These are phyloP conservation scores for Daldinia eschscholtzii DNA, from an alignment of 2,329 filamentous ascomycete genomes.

Conservation along the genomic window DNA sequence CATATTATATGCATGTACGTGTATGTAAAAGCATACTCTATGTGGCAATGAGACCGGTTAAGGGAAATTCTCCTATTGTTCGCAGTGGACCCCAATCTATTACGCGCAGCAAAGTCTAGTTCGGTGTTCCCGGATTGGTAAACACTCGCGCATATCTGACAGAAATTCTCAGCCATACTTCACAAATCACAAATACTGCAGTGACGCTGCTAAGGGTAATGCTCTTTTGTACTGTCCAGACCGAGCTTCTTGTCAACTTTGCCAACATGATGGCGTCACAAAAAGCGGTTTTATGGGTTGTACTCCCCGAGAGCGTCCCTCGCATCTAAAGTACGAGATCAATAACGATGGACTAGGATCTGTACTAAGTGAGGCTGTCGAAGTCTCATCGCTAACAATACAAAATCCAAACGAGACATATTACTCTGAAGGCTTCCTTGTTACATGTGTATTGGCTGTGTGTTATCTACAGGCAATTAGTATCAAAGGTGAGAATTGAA, in stretches of 20 bases:
- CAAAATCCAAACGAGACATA: background rate
- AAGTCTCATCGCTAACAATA: background rate
- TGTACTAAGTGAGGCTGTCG: background rate
- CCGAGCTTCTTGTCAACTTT: background rate
- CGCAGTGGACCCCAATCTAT: constrained; percentile 20
- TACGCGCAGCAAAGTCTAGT: constrained; percentile 9
- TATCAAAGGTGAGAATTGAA: background rate
- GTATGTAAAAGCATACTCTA: constrained; percentile 13
- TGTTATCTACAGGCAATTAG: background rate
- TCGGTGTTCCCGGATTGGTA: background rate
- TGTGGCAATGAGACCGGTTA: constrained; percentile 21
- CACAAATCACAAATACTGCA: background rate
- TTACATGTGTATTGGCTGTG: background rate
- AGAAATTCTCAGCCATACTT: background rate
- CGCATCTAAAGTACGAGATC: background rate
- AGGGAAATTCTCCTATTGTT: constrained; percentile 30
- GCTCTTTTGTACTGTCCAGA: background rate
- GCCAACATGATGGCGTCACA: background rate
- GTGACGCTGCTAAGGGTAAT: background rate
- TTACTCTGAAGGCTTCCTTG: background rate
- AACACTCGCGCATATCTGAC: background rate
- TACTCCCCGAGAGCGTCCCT: background rate
- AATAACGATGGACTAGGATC: background rate
- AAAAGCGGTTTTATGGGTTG: background rate
- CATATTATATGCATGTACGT: constrained; percentile 18